Evolutionary conservation across 2,329 filamentous ascomycete genomes (phyloP).

Genomic region (Aspergillus sp.): DNA sequence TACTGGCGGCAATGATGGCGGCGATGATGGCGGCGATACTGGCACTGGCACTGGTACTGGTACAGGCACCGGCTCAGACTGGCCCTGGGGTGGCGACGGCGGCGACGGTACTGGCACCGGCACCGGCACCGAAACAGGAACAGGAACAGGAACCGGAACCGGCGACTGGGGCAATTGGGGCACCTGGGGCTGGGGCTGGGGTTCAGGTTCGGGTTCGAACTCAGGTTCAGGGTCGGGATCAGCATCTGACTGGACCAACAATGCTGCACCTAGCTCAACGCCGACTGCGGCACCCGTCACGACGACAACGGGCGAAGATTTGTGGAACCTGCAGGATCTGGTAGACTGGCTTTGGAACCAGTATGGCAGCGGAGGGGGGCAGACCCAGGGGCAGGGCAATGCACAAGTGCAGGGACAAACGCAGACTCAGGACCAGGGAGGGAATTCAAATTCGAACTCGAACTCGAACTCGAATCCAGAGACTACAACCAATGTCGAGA

Average conservation of each 20-base stretch:
- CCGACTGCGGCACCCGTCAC: not conserved
- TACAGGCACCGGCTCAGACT: too few relatives aligned
- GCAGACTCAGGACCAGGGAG: not conserved
- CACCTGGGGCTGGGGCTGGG: not conserved
- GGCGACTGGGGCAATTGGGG: not conserved
- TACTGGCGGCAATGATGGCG: too few relatives aligned
- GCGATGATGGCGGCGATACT: too few relatives aligned
- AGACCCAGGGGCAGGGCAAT: not conserved
- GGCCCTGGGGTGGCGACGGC: too few relatives aligned
- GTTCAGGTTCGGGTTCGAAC: not conserved
- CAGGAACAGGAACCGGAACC: not conserved
- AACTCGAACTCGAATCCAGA: not conserved
- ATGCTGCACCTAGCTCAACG: too few relatives aligned
- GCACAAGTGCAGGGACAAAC: not conserved
- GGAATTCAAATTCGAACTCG: not conserved
- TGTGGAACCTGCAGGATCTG: slow-evolving; percentile 5
- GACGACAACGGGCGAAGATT: not conserved
- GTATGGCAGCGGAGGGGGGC: not conserved
- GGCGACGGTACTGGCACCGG: not conserved
- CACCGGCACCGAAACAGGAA: not conserved
- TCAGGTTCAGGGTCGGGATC: too few relatives aligned
- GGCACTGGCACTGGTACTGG: too few relatives aligned
- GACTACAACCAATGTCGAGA: not conserved
- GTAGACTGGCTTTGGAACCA: slow-evolving; percentile 2
- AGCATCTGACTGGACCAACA: too few relatives aligned